These are phyloP conservation scores for Pascua sp. DNA, from an alignment of 1,284 basidiomycete genomes.

Conservation along the genomic window DNA sequence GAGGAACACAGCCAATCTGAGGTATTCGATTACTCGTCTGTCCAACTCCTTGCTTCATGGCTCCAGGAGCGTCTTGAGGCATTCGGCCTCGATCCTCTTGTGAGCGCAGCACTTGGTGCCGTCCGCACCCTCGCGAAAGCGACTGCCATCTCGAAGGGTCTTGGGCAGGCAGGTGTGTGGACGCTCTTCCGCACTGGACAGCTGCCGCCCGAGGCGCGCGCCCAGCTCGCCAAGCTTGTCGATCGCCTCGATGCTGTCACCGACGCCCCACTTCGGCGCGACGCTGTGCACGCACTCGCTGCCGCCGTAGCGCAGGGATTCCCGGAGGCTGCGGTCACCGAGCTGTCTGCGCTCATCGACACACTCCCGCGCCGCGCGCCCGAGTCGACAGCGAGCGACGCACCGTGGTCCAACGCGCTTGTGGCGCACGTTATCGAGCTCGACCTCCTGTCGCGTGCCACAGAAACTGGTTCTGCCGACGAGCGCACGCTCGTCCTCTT, in stretches of 20 bases:
- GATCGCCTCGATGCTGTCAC: conserved; percentile 6
- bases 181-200: conserved; percentile 39
- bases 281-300: conserved; percentile 20
- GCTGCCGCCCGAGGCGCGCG: conserved; percentile 9
- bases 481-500: conserved; percentile 12
- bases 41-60: conserved; percentile 49
- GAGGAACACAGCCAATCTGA: conserved; percentile 33
- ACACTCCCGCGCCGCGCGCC: conserved; percentile 9
- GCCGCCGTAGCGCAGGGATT: conserved; percentile 5
- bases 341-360: conserved; percentile 15
- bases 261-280: conserved; percentile 12
- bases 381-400: conserved; percentile 16
- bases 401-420: conserved; percentile 25
- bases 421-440: conserved; percentile 26
- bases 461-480: neutral
- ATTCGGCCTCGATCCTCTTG: conserved; percentile 10
- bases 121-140: conserved; percentile 31
- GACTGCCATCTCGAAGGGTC: conserved; percentile 44
- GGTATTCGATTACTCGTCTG: conserved; percentile 51
- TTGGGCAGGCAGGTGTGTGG: conserved; percentile 51
- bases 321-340: conserved; percentile 2
- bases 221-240: conserved; percentile 5
- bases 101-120: conserved; percentile 12
- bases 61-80: conserved; percentile 34
- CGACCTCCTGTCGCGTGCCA: conserved; percentile 11